These are phyloP conservation scores for Dendryphion nanum DNA, from an alignment of 2,329 filamentous ascomycete species.

Conservation along the genomic window DNA sequence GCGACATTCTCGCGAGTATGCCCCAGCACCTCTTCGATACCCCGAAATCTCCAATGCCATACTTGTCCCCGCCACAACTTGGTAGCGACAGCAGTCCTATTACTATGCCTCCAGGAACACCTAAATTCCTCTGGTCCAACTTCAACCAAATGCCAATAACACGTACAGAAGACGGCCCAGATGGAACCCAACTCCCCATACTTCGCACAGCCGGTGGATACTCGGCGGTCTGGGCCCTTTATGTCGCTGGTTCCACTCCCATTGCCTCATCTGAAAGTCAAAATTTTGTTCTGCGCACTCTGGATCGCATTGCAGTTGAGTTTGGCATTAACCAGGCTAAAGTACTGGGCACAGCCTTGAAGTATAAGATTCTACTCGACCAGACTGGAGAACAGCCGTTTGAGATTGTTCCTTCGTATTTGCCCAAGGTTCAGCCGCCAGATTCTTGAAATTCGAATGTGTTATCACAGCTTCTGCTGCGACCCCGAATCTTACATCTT, in stretches of 20 bases:
- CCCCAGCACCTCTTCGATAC: slow-evolving; percentile 36
- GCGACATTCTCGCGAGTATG: slow-evolving; percentile 33
- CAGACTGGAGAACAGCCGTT: slow-evolving; percentile 1
- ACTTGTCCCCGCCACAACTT: background rate
- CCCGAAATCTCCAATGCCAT: slow-evolving; percentile 11
- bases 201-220: slow-evolving; percentile 31
- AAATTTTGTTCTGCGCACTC: slow-evolving; percentile 35
- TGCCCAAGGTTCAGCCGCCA: slow-evolving; percentile 1
- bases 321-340: slow-evolving; percentile 35
- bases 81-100: background rate
- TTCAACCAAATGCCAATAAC: slow-evolving; percentile 13
- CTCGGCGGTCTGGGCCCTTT: slow-evolving; percentile 32
- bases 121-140: slow-evolving; percentile 21
- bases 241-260: slow-evolving; percentile 27
- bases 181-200: slow-evolving; percentile 23
- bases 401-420: slow-evolving; percentile 2
- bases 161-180: slow-evolving; percentile 1
- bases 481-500: too few relatives aligned
- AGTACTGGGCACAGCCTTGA: slow-evolving; percentile 24
- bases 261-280: slow-evolving; percentile 22
- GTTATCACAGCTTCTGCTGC: too few relatives aligned
- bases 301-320: slow-evolving; percentile 62
- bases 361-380: slow-evolving; percentile 17
- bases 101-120: slow-evolving; percentile 2
- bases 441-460: background rate